Percentiles rank a stretch among this genome's conserved stretches.
Conservation (phyloP, 1,139 yeast genomes). For the Kluyveromyces sp. region DNA sequence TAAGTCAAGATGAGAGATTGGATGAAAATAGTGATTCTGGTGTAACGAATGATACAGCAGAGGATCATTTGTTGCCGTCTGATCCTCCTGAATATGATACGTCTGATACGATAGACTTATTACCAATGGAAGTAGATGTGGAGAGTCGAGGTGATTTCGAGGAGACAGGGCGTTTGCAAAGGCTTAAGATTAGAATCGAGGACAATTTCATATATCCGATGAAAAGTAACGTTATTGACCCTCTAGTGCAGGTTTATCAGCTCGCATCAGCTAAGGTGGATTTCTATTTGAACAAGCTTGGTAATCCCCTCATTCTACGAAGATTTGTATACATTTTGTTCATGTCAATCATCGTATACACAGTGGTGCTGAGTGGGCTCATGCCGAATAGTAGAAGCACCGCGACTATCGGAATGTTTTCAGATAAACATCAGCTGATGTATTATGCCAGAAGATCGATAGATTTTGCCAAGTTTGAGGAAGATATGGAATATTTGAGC, state of each 20-base stretch:
- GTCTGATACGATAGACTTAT: neutral
- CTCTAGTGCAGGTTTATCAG: conserved; percentile 23
- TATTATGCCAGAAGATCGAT: conserved; percentile 45
- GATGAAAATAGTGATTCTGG: conserved; percentile 7
- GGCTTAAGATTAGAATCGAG: conserved; percentile 14
- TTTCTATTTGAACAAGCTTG: conserved; percentile 50
- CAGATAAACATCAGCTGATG: conserved; percentile 48
- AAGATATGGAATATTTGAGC: conserved; percentile 66
- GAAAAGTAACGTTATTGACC: conserved; percentile 21
- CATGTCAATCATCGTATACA: conserved; percentile 50
- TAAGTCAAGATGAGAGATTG: conserved; percentile 13
- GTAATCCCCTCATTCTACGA: conserved; percentile 81
- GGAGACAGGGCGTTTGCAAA: conserved; percentile 13
- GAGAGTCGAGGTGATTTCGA: conserved; percentile 12
- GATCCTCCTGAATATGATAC: conserved; percentile 18
- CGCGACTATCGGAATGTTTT: conserved; percentile 52
- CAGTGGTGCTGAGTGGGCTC: conserved; percentile 49
- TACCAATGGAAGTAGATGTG: conserved; percentile 12
- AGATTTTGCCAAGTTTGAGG: conserved; percentile 54
- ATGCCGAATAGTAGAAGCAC: conserved; percentile 44
- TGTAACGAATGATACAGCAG: conserved; percentile 3
- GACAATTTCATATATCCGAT: conserved; percentile 21
- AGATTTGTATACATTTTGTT: conserved; percentile 64
- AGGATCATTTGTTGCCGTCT: conserved; percentile 10
- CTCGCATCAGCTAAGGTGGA: conserved; percentile 44